Percentiles rank a stretch among this genome's conserved stretches.
Evolutionary conservation across 257 asterid species (phyloP).

Genomic region (Galeopsis tetrahit): DNA sequence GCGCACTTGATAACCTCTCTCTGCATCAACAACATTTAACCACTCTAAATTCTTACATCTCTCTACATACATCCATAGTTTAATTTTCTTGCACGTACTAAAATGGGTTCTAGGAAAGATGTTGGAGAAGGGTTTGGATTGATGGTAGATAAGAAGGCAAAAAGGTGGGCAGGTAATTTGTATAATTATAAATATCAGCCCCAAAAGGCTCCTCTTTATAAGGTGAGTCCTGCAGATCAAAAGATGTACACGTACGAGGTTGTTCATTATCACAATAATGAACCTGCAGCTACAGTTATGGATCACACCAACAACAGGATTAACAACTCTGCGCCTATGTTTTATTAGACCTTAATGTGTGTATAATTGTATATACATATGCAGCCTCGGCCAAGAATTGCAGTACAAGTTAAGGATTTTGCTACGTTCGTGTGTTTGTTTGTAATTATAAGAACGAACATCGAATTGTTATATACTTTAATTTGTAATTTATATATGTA

Average conservation of each 20-base stretch:
- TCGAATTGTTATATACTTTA: background rate
- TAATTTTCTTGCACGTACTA: slow-evolving; percentile 7
- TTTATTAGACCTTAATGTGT: slow-evolving; percentile 27
- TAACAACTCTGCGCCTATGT: slow-evolving; percentile 36
- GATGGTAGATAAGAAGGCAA: slow-evolving; percentile 28
- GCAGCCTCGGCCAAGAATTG: slow-evolving; percentile 22
- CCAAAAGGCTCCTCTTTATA: slow-evolving; percentile 32
- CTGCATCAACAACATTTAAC: slow-evolving; percentile 24
- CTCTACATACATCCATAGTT: background rate
- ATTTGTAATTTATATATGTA: background rate
- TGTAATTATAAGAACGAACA: slow-evolving; percentile 10
- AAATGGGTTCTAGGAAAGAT: slow-evolving; percentile 49
- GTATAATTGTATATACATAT: too few relatives aligned
- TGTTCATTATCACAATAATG: slow-evolving; percentile 32
- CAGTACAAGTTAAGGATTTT: slow-evolving; percentile 18
- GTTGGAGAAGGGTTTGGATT: slow-evolving; percentile 48
- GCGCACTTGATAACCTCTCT: background rate
- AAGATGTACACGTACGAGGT: slow-evolving; percentile 37
- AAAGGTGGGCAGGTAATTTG: background rate
- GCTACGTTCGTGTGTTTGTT: too few relatives aligned
- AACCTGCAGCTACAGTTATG: background rate
- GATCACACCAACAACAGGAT: slow-evolving; percentile 35
- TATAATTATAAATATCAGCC: slow-evolving; percentile 42
- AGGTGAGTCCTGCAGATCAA: slow-evolving; percentile 33
- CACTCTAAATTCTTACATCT: slow-evolving; percentile 5